Base-by-base conservation (phyloP, 257 asterid genomes). In the Solanum chilense region DNA sequence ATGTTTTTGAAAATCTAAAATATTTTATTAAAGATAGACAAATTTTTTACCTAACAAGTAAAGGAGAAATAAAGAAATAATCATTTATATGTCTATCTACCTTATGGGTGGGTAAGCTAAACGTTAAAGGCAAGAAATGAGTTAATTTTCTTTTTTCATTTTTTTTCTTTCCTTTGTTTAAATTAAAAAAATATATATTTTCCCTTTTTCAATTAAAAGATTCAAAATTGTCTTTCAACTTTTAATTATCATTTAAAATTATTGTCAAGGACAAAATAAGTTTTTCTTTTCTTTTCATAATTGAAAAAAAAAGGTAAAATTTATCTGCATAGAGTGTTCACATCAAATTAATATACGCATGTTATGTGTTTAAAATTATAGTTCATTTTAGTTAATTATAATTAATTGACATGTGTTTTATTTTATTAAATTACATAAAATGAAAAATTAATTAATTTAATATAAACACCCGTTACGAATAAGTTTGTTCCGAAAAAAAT, bases 81-180 rank as follows among this genome's bases (percentile, higher is more conserved):
- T 80, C 69, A 80, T 80, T 80, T 80, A 80, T 80, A 10, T 41
- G 1, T 84, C 44, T 16, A 25, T 66, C 80, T 39, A 84, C 64
- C 87, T 39, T 44, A 11, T 64, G 58, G 87, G 87, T 84, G 75
- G 87, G 87, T 84, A 66, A 84, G 87, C 87, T 84, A 21, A 84
- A 70, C 87, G 64, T 68, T 84, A 39, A 84, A 84, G 87, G 87
- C 87, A 84, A 84, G 87, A 33, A 84, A 84, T 6, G 64, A 66
- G 12, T 29, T 42, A 20, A 66, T 62, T 84, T 84, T 18, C 33
- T 66, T 84, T 84, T 83, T 35, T 56, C 45, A 12, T 37, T n/a
- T 82, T 49, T n/a, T 71, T 16, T 16, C 13, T 31, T 13, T 3
- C 23, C 7, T 69, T 29, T 69, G 13, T 69, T 18, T 31, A 69